Base-by-base conservation (phyloP, 164 flowering plant genomes). In the Vitis rotundifolia region DNA sequence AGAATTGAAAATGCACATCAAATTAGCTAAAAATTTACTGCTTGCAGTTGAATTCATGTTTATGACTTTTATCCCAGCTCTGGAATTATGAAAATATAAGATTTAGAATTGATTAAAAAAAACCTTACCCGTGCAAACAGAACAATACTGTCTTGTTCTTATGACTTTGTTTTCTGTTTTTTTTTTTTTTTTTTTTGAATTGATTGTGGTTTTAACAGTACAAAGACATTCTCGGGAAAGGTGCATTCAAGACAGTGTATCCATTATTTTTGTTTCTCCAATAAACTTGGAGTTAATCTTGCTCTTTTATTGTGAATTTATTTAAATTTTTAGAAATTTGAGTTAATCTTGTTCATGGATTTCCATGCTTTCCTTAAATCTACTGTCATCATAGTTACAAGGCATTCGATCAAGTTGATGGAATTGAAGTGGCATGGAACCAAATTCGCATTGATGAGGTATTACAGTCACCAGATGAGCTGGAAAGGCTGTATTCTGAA, bases 351-450 rank as follows among this genome's bases (percentile, higher is more conserved):
- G 3, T 62, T 59, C 9, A 9, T 52, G 22, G 31, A n/a, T 52
- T 49, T 65, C 55, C 67, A 50, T 72, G 47, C 26, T 55, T 69
- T 64, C 66, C 49, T 74, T 76, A 61, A 57, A 66, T 52, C 19
- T 22, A 29, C 4, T 54, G 18, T 31, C 31, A 16, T 62, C 61
- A 54, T 78, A 88, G 89, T 57, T 86, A 83, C 73, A 87, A 72
- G 73, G 88, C 83, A 60, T 87, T 89, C 73, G 93, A 89, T 79
- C 82, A 84, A 79, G 75, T 84, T 70, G 85, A 89, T 67, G 93
- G 93, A 53, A 84, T 89, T 66, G 91, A 89, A 73, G 89, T 89
- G 48, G 93, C 93, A 29, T 89, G 87, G 94, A 90, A 74, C 75
- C 89, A 87, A 74, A 80, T 90, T 58, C 75, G 68, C 63, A 78